Evolutionary conservation across 2,329 filamentous ascomycete genomes (phyloP).

Genomic region (Proliferodiscus dingleyae): DNA sequence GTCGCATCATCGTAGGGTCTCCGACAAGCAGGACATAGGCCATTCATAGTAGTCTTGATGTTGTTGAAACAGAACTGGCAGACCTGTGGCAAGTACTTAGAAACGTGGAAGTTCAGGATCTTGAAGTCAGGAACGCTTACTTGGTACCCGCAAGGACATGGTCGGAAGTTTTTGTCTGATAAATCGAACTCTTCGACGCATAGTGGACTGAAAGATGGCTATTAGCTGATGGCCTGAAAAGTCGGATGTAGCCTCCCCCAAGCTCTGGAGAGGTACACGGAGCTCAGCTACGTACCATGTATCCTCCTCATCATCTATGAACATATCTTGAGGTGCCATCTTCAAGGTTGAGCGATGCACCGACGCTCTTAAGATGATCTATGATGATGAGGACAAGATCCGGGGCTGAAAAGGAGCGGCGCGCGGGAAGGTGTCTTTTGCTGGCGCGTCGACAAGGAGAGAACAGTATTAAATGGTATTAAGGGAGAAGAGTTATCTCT

Average conservation of each 20-base stretch:
- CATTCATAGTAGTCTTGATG: constrained; percentile 97
- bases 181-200: constrained; percentile 99
- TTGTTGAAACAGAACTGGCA: constrained; percentile 99
- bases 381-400: constrained; percentile 7
- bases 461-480: neutral
- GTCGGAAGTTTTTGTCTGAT: constrained; percentile 92
- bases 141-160: constrained; percentile 97
- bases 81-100: constrained; percentile 53
- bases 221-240: constrained; percentile 19
- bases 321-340: constrained; percentile 65
- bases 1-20: constrained; percentile 94
- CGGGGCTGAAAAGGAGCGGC: constrained; percentile 1
- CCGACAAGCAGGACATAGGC: constrained; percentile 93
- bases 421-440: constrained; percentile 9
- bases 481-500: neutral
- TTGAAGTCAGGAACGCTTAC: constrained; percentile 45
- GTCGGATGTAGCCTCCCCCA: neutral
- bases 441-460: constrained; percentile 16
- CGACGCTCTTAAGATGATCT: constrained; percentile 8
- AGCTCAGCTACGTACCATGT: constrained; percentile 49
- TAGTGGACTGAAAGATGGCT: constrained; percentile 64
- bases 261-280: neutral
- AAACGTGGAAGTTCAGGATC: constrained; percentile 7
- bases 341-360: constrained; percentile 21
- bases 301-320: constrained; percentile 68